phyloP scores from a whole-genome alignment of 208 protist species.

The Trypanosomatidae sp. region DNA sequence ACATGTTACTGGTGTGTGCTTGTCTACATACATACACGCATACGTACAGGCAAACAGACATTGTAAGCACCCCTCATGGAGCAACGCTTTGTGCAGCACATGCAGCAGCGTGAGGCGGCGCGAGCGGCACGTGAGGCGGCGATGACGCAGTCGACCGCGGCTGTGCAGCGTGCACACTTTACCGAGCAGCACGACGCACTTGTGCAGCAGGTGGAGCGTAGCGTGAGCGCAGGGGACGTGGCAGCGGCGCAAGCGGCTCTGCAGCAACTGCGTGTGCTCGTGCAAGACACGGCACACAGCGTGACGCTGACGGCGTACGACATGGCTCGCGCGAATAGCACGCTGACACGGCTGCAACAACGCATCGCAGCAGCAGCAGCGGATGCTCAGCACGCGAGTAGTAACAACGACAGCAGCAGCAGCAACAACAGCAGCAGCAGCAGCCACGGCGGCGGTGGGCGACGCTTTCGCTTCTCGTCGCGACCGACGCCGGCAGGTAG shows the following conservation, averaged over 20 bases:
- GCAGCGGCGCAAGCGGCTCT: constrained; percentile 27
- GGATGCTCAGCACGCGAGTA: neutral
- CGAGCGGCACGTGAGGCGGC: constrained; percentile 20
- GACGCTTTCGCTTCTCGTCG: too few relatives aligned
- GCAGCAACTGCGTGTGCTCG: constrained; percentile 21
- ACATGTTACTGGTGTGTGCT: neutral
- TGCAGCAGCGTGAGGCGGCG: constrained; percentile 50
- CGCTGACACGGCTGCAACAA: constrained; percentile 50
- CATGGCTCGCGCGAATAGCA: constrained; percentile 57
- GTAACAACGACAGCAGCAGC: neutral
- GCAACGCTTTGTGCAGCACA: constrained; percentile 55
- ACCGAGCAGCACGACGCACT: constrained; percentile 25
- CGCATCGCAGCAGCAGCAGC: neutral
- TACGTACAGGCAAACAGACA: constrained; percentile 3
- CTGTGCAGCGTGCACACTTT: constrained; percentile 38
- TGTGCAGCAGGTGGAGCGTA: constrained; percentile 15
- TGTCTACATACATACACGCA: neutral
- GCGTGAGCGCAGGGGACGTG: constrained; percentile 8
- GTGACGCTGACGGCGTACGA: constrained; percentile 52
- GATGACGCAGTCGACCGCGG: constrained; percentile 13
- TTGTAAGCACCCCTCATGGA: constrained; percentile 10
- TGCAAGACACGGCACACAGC: constrained; percentile 45
- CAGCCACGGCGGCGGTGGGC: too few relatives aligned
- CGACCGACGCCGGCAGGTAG: too few relatives aligned
- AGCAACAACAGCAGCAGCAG: neutral